Percentiles rank a stretch among this genome's conserved stretches.
These are phyloP conservation scores for Crithidia brevicula DNA, from an alignment of 208 protist genomes.

Conservation along the genomic window DNA sequence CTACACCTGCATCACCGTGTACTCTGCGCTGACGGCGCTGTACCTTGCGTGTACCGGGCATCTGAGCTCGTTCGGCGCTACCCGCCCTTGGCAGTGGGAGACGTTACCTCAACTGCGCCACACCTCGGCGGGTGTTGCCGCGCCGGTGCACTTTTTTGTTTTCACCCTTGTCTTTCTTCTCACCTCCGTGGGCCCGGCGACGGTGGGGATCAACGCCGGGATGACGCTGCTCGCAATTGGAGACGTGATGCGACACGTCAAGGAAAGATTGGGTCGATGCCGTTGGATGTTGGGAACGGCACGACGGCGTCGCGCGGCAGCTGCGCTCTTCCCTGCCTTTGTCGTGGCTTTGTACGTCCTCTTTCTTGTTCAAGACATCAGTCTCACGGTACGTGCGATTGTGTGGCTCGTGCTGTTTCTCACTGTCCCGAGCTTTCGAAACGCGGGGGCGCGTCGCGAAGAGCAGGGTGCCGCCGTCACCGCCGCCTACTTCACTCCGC, in stretches of 20 bases:
- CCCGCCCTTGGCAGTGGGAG: slow-evolving; percentile 9
- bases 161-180: slow-evolving; percentile 4
- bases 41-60: background rate
- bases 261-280: background rate
- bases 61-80: background rate
- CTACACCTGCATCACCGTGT: slow-evolving; percentile 3
- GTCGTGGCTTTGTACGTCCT: background rate
- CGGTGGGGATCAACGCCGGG: slow-evolving; percentile 12
- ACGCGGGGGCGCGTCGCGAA: background rate
- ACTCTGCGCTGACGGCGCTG: slow-evolving; percentile 1
- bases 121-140: background rate
- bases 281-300: background rate
- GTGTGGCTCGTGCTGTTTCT: slow-evolving; percentile 25
- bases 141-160: background rate
- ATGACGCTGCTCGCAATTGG: slow-evolving; percentile 16
- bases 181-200: slow-evolving; percentile 15
- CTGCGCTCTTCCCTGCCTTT: background rate
- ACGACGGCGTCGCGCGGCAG: background rate
- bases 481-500: background rate
- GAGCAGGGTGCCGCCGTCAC: background rate
- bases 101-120: slow-evolving; percentile 13
- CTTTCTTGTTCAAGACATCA: background rate
- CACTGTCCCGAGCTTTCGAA: background rate
- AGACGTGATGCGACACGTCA: background rate
- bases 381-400: slow-evolving; percentile 19